Evolutionary conservation across 176 grass and related monocot species (phyloP), one percentile per base, ranked within the genome.

Genomic region (Neostapfia colusana): DNA sequence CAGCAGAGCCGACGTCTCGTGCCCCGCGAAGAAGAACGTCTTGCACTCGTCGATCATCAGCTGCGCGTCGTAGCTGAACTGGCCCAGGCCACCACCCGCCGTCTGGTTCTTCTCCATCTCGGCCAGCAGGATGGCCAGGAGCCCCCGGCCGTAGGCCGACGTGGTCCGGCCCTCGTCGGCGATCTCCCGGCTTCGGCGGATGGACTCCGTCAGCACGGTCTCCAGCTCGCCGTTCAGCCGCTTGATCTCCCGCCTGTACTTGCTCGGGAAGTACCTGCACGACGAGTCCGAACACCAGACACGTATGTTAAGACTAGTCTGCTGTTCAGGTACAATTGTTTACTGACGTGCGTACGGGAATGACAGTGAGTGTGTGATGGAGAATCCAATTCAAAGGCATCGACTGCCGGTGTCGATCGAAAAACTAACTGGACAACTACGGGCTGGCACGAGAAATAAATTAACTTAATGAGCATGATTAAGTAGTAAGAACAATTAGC

Each of bases 11-110:
- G 95, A 86, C 25, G 95, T 98, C 49, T 98, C 95, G 48, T 98
- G 95, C 10, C 95, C 95, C 0, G 95, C 91, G 61, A 98, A 98
- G 79, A 98, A 90, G 89, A 98, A 98, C 0, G 95, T 98, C 89
- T 98, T 98, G 82, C 95, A 94, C 80, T 98, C 95, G 49, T 98
- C 95, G 58, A 94, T 78, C 60, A 98, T 88, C 77, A 98, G n/a
- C 73, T 80, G 58, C 11, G 85, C 74, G 72, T 86, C 87, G 83
- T 94, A 98, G 83, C 88, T 86, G 60, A 80, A 87, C 54, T 54
- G 20, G 41, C 21, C 20, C 7, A 6, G 54, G 4, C 37, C 58
- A n/a, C 0, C 7, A 23, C 46, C 63, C 62, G 41, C 7, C 72
- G 4, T 10, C 64, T 12, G 0, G 41, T 89, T 87, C 46, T 82